A percentile compares a stretch with the other conserved stretches of the same genome.
Conservation (phyloP, 2,329 filamentous ascomycete species). For the Davidsoniella eucalypti region DNA sequence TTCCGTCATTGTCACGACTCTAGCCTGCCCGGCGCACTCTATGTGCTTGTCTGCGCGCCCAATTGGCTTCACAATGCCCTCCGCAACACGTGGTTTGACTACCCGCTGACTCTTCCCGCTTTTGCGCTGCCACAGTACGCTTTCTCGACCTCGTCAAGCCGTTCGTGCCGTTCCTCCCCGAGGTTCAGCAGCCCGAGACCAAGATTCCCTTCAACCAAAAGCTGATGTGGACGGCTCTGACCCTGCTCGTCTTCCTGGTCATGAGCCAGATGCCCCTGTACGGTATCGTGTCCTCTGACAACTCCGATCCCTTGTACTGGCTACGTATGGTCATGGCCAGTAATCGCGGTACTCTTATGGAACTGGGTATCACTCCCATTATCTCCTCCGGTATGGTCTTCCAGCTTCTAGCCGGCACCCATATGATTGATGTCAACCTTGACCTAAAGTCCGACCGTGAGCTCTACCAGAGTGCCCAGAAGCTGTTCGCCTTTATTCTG, state of each 20-base stretch:
- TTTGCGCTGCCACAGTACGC: slow-evolving; percentile 48
- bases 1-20: neutral
- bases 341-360: slow-evolving; percentile 94
- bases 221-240: slow-evolving; percentile 88
- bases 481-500: slow-evolving; percentile 94
- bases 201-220: slow-evolving; percentile 99
- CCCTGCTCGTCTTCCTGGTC: slow-evolving; percentile 95
- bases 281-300: slow-evolving; percentile 97
- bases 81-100: neutral
- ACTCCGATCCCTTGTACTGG: slow-evolving; percentile 98
- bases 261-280: slow-evolving; percentile 99
- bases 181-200: slow-evolving; percentile 96
- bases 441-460: slow-evolving; percentile 99
- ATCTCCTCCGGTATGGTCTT: slow-evolving; percentile 99
- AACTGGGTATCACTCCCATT: slow-evolving; percentile 93
- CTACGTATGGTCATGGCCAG: slow-evolving; percentile 99
- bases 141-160: slow-evolving; percentile 99
- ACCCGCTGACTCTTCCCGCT: slow-evolving; percentile 1
- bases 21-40: neutral
- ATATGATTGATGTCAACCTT: slow-evolving; percentile 99
- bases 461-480: slow-evolving; percentile 98
- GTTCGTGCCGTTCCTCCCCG: slow-evolving; percentile 97
- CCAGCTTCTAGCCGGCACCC: slow-evolving; percentile 97
- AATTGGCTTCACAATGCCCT: neutral
- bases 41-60: neutral